Evolutionary conservation across 2,329 filamentous ascomycete genomes (phyloP).

Genomic region (Dothiorella sarmentorum): DNA sequence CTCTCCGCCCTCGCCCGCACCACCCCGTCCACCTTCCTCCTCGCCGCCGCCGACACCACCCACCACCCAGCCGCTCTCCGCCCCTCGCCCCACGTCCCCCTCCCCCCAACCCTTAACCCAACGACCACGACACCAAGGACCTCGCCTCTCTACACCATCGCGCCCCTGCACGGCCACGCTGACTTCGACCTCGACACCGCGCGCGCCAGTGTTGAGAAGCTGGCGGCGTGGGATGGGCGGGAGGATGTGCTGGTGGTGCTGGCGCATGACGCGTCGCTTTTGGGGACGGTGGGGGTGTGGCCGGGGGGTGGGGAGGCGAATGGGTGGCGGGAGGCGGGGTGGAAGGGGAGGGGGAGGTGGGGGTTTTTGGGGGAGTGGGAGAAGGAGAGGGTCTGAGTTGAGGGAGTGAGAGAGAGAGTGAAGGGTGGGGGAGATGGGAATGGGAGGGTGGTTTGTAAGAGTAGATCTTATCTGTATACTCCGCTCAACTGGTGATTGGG

Average conservation of each 20-base stretch:
- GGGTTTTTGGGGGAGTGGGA: slow-evolving; percentile 25
- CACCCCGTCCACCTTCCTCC: slow-evolving; percentile 25
- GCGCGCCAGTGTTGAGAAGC: slow-evolving; percentile 21
- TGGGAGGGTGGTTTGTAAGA: no score
- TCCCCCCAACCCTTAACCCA: neutral
- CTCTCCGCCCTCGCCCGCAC: slow-evolving; percentile 48
- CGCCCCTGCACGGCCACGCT: neutral
- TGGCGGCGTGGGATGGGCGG: slow-evolving; percentile 26
- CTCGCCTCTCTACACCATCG: neutral
- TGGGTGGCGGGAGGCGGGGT: slow-evolving; percentile 26
- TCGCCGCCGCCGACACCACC: neutral
- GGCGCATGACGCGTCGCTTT: slow-evolving; percentile 27
- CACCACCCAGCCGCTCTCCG: neutral
- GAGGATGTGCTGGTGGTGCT: slow-evolving; percentile 27
- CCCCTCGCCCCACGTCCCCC: neutral
- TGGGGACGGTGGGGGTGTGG: slow-evolving; percentile 26
- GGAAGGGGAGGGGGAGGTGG: slow-evolving; percentile 26
- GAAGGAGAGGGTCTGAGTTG: no score
- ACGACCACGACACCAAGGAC: no score
- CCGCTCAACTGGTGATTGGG: no score
- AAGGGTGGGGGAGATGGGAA: no score
- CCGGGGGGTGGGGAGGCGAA: slow-evolving; percentile 22
- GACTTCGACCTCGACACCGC: slow-evolving; percentile 16
- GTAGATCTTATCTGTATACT: no score
- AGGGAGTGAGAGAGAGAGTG: no score